Evolutionary conservation across 441 rosid species (phyloP).

Genomic region (Mallotus repandus): DNA sequence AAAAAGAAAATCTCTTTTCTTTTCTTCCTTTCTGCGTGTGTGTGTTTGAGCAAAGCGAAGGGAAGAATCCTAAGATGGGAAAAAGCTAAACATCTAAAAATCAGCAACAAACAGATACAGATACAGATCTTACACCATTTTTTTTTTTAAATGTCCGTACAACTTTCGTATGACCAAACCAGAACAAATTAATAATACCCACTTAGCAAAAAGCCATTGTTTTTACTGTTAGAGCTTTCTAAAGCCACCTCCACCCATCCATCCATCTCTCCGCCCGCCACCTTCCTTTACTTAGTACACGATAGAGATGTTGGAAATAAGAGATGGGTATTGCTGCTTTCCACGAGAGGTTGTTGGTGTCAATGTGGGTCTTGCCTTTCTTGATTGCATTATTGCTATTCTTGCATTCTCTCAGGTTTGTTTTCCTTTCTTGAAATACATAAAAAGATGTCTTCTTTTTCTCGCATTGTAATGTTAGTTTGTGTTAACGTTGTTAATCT

Average conservation of each 20-base stretch:
- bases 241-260: not conserved
- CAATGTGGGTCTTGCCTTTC: conserved; percentile 45
- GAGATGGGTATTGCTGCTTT: conserved; percentile 39
- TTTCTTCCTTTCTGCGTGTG: too few relatives aligned
- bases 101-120: conserved; percentile 19
- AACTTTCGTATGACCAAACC: conserved; percentile 4
- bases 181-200: not conserved
- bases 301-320: conserved; percentile 31
- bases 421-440: conserved; percentile 5
- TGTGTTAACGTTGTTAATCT: not conserved
- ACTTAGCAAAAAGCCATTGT: conserved; percentile 15
- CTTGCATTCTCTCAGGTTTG: conserved; percentile 58
- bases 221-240: not conserved
- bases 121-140: too few relatives aligned
- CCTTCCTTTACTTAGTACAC: too few relatives aligned
- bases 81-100: conserved; percentile 10
- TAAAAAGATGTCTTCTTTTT: not conserved
- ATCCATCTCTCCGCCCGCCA: conserved; percentile 9
- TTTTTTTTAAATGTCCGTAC: conserved; percentile 19
- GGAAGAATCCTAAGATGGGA: conserved; percentile 17
- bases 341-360: conserved; percentile 36
- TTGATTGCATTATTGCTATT: conserved; percentile 47
- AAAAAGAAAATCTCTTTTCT: not conserved
- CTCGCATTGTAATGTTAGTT: not conserved
- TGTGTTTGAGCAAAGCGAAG: not conserved